phyloP scores from a whole-genome alignment of 768 basidiomycete genomes.

The Lactifluus hygrophoroides region DNA sequence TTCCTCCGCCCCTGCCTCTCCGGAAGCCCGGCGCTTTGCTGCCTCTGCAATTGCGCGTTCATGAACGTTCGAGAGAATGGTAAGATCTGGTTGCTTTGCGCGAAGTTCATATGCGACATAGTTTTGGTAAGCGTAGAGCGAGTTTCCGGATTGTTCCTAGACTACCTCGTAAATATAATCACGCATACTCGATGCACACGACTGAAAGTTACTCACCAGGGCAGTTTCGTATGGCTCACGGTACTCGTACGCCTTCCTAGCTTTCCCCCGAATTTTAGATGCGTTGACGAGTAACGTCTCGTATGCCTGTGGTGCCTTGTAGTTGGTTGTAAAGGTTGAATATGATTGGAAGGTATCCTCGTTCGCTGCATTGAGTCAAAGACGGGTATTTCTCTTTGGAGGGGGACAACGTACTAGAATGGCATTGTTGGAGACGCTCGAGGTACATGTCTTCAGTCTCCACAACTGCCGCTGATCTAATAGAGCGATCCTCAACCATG shows the following conservation, averaged over 20 bases:
- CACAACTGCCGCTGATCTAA: slow-evolving; percentile 38
- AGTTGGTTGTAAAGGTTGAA: slow-evolving; percentile 79
- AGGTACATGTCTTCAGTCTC: slow-evolving; percentile 52
- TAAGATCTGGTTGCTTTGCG: slow-evolving; percentile 48
- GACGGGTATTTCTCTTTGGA: neutral
- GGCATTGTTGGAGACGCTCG: slow-evolving; percentile 65
- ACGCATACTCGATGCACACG: slow-evolving; percentile 21
- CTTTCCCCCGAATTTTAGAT: slow-evolving; percentile 57
- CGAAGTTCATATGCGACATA: slow-evolving; percentile 59
- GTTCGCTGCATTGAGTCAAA: slow-evolving; percentile 39
- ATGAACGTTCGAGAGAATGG: slow-evolving; percentile 49
- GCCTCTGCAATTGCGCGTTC: slow-evolving; percentile 74
- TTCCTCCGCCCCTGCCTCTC: slow-evolving; percentile 49
- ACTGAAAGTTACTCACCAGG: slow-evolving; percentile 38
- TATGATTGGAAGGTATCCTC: slow-evolving; percentile 81
- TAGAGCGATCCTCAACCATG: neutral
- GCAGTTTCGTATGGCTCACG: slow-evolving; percentile 54
- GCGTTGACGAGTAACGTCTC: slow-evolving; percentile 68
- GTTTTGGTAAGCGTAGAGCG: slow-evolving; percentile 52
- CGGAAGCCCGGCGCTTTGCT: slow-evolving; percentile 46
- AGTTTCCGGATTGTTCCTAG: slow-evolving; percentile 25
- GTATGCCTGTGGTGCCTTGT: slow-evolving; percentile 68
- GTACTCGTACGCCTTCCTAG: slow-evolving; percentile 51
- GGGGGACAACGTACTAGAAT: slow-evolving; percentile 47
- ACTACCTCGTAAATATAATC: slow-evolving; percentile 14